Conservation (phyloP, 2,329 filamentous ascomycete genomes). For the Pezicula radicicola region DNA sequence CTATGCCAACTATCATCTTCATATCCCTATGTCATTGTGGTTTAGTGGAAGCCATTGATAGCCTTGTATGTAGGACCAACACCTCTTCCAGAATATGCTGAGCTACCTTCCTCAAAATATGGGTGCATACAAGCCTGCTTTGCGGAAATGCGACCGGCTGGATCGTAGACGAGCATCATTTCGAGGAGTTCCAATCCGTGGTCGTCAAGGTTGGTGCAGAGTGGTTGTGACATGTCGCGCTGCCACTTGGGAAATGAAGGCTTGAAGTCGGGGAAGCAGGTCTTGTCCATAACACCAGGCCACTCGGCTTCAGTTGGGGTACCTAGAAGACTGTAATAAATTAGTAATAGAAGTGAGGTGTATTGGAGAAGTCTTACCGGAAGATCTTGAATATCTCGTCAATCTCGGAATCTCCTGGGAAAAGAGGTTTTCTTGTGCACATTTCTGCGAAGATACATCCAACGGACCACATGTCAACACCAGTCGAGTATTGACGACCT, state of each 20-base stretch:
- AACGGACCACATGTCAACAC: constrained; percentile 94
- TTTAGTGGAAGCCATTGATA: constrained; percentile 26
- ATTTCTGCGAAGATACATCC: constrained; percentile 96
- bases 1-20: constrained; percentile 1
- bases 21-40: background rate
- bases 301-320: constrained; percentile 80
- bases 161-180: constrained; percentile 80
- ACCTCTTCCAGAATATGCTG: constrained; percentile 30
- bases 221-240: constrained; percentile 60
- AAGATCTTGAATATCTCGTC: constrained; percentile 96
- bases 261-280: constrained; percentile 94
- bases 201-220: constrained; percentile 73
- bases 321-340: constrained; percentile 61
- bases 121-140: constrained; percentile 83
- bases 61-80: constrained; percentile 24
- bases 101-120: constrained; percentile 60
- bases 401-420: constrained; percentile 90
- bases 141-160: constrained; percentile 80
- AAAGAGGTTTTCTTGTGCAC: constrained; percentile 90
- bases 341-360: constrained; percentile 15
- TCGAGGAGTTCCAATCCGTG: constrained; percentile 65
- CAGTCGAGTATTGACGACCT: constrained; percentile 88
- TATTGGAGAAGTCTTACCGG: constrained; percentile 51
- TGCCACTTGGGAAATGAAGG: constrained; percentile 88
- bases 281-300: constrained; percentile 69